These are phyloP conservation scores for Bimuria novae-zelandiae DNA, from an alignment of 2,329 filamentous ascomycete species.

Conservation along the genomic window DNA sequence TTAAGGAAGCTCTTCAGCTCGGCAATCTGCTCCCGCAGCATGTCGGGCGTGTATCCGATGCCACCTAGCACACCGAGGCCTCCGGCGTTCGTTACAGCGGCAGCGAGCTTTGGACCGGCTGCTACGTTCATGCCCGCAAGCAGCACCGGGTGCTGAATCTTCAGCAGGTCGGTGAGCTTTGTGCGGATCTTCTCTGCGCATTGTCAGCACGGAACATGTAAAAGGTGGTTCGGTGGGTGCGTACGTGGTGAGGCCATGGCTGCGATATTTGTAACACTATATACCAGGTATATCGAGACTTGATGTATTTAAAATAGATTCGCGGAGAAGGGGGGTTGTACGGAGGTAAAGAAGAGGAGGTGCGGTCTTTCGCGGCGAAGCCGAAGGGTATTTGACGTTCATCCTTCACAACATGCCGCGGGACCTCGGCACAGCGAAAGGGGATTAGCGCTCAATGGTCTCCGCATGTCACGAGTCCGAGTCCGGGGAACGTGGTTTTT, in stretches of 20 bases:
- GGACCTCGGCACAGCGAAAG: conserved; percentile 28
- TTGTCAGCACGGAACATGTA: conserved; percentile 33
- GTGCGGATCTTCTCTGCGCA: conserved; percentile 82
- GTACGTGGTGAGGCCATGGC: conserved; percentile 81
- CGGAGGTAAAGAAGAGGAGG: neutral
- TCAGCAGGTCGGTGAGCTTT: conserved; percentile 90
- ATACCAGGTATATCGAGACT: neutral
- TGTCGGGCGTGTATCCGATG: conserved; percentile 93
- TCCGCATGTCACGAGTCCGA: conserved; percentile 6
- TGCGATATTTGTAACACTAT: conserved; percentile 21
- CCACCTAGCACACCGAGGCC: conserved; percentile 96
- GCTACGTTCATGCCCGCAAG: conserved; percentile 99
- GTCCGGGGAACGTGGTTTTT: neutral
- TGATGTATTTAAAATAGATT: neutral
- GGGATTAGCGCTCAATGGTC: conserved; percentile 1
- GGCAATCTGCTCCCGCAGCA: conserved; percentile 91
- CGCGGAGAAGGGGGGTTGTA: neutral
- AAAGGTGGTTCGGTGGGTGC: conserved; percentile 42
- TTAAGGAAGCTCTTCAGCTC: conserved; percentile 87
- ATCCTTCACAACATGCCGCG: conserved; percentile 16
- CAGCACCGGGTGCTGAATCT: conserved; percentile 95
- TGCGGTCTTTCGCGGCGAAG: conserved; percentile 9
- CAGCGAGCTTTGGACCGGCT: conserved; percentile 92
- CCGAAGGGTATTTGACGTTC: conserved; percentile 12
- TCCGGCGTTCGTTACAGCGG: conserved; percentile 95